Percentiles rank a stretch among this genome's conserved stretches.
Conservation (phyloP, 2,329 filamentous ascomycete genomes). For the Alternaria incomplexa region DNA sequence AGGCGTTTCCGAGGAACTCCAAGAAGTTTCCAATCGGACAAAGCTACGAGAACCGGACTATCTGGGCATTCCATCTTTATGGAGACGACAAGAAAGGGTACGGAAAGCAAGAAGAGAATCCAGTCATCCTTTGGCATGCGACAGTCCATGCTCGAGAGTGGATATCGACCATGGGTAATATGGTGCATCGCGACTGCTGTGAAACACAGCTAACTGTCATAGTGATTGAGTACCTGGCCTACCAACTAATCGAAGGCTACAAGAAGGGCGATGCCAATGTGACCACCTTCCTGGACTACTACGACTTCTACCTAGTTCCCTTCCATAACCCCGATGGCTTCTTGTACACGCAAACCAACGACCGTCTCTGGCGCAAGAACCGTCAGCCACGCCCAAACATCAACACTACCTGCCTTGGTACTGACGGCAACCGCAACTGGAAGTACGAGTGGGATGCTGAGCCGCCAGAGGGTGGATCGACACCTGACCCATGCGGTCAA, state of each 20-base stretch:
- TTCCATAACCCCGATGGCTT: constrained; percentile 45
- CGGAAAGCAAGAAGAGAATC: constrained; percentile 24
- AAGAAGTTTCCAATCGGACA: constrained; percentile 35
- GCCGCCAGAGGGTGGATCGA: constrained; percentile 32
- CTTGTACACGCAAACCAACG: constrained; percentile 41
- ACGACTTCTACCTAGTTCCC: constrained; percentile 43
- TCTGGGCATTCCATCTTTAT: constrained; percentile 37
- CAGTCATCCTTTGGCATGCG: constrained; percentile 42
- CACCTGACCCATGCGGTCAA: constrained; percentile 39
- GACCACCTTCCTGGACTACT: constrained; percentile 38
- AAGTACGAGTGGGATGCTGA: constrained; percentile 38
- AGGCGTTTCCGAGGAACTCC: constrained; percentile 34
- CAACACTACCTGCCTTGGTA: constrained; percentile 37
- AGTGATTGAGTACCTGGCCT: constrained; percentile 41
- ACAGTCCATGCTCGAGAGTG: constrained; percentile 43
- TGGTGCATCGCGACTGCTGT: constrained; percentile 1
- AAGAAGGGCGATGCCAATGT: constrained; percentile 29
- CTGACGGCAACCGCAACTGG: constrained; percentile 48
- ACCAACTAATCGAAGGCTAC: constrained; percentile 39
- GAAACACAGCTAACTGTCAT: background rate
- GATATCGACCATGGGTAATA: constrained; percentile 20
- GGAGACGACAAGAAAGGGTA: constrained; percentile 28
- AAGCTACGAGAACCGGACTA: constrained; percentile 39
- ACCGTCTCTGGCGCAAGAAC: constrained; percentile 47
- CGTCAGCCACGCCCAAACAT: constrained; percentile 37